Percentiles rank a stretch among this genome's conserved stretches.
Conservation (phyloP, 2,329 filamentous ascomycete species). For the Aureobasidium sp. region DNA sequence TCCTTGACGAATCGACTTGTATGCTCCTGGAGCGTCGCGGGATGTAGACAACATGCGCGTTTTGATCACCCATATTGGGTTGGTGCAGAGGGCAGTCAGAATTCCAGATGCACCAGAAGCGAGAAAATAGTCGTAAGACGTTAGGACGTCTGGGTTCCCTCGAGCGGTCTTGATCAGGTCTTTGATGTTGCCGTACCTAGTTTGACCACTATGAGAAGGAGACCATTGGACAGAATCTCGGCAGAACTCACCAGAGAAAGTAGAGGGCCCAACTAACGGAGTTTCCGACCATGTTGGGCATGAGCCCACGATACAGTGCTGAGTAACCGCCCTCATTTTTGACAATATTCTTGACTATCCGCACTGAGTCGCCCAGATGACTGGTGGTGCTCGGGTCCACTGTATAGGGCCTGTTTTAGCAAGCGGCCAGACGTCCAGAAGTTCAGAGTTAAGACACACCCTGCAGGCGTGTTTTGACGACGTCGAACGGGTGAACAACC, state of each 20-base stretch:
- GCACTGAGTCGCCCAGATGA: conserved; percentile 43
- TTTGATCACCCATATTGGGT: conserved; percentile 97
- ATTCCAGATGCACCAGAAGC: conserved; percentile 63
- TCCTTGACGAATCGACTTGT: conserved; percentile 67
- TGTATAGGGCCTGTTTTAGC: conserved; percentile 21
- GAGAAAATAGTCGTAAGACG: conserved; percentile 67
- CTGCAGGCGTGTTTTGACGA: conserved; percentile 94
- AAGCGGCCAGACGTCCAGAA: background rate
- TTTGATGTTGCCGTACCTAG: conserved; percentile 49
- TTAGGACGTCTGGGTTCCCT: conserved; percentile 35
- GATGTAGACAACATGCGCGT: conserved; percentile 92
- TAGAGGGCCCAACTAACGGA: conserved; percentile 86
- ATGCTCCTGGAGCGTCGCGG: conserved; percentile 64
- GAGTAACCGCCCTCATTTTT: conserved; percentile 48
- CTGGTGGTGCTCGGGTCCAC: conserved; percentile 43
- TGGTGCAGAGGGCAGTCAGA: conserved; percentile 73
- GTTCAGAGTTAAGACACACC: conserved; percentile 12
- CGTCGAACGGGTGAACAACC: conserved; percentile 82
- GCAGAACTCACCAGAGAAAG: conserved; percentile 54
- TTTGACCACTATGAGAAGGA: background rate
- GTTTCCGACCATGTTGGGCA: conserved; percentile 86
- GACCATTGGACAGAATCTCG: too few relatives aligned
- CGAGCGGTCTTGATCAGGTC: conserved; percentile 38
- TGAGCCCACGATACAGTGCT: conserved; percentile 80
- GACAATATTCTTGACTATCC: conserved; percentile 44